Percentiles rank a stretch among this genome's conserved stretches.
phyloP scores from a whole-genome alignment of 2,329 filamentous ascomycete species.

The Zymoseptoria crescenta region DNA sequence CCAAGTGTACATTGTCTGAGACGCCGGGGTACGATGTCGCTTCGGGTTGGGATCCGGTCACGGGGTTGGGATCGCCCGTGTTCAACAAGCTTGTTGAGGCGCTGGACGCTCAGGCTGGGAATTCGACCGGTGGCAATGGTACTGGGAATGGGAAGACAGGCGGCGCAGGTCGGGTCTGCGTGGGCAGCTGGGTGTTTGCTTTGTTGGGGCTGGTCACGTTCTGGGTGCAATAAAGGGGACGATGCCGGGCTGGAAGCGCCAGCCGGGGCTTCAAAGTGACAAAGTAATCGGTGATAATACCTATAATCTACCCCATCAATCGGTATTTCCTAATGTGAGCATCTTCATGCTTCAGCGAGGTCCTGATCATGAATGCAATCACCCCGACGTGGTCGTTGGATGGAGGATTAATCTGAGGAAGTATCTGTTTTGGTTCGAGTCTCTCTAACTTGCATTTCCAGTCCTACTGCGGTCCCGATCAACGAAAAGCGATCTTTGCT shows the following conservation, averaged over 20 bases:
- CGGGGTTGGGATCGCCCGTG: conserved; percentile 14
- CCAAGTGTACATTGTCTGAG: conserved; percentile 9
- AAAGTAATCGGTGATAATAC: too few species aligned
- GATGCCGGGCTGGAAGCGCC: too few species aligned
- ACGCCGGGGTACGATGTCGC: conserved; percentile 11
- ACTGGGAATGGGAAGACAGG: neutral
- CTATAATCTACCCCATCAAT: too few species aligned
- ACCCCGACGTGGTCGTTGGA: neutral
- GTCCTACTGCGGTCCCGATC: neutral
- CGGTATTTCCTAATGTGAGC: too few species aligned
- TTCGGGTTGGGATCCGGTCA: conserved; percentile 16
- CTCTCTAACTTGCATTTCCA: neutral
- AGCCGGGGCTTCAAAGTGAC: too few species aligned
- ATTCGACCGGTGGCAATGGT: neutral
- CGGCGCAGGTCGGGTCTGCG: neutral
- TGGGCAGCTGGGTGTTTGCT: neutral
- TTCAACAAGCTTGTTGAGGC: conserved; percentile 8
- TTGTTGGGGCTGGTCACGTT: neutral
- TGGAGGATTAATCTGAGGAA: neutral
- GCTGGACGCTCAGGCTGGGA: conserved; percentile 4
- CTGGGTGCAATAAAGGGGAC: neutral
- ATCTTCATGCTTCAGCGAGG: too few species aligned
- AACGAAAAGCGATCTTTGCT: neutral
- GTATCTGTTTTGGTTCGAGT: neutral
- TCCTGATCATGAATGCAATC: too few species aligned